These are phyloP conservation scores for Ogataea wickerhamii DNA, from an alignment of 805 yeast species.

Conservation along the genomic window DNA sequence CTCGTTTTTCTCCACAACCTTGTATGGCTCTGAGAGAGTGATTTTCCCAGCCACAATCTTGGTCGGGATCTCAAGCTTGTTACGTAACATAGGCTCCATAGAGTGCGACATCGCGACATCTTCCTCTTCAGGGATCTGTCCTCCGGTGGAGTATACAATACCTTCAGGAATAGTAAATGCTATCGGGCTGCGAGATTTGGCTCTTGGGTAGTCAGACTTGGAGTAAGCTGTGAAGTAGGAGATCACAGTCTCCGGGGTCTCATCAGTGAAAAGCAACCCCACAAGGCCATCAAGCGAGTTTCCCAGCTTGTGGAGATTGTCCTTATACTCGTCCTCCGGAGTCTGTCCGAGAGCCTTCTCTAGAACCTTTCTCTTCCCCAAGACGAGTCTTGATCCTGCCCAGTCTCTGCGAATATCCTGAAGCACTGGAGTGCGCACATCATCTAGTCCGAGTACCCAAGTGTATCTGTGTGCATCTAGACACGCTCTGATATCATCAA, in stretches of 20 bases:
- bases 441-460: constrained; percentile 85
- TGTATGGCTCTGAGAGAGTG: constrained; percentile 66
- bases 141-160: constrained; percentile 90
- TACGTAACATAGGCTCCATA: constrained; percentile 88
- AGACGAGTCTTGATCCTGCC: constrained; percentile 81
- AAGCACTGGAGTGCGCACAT: constrained; percentile 92
- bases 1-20: constrained; percentile 78
- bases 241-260: constrained; percentile 80
- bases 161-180: constrained; percentile 88
- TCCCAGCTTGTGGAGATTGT: constrained; percentile 69
- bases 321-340: constrained; percentile 86
- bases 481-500: constrained; percentile 82
- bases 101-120: constrained; percentile 97
- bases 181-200: constrained; percentile 80
- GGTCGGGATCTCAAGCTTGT: constrained; percentile 86
- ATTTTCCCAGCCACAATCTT: constrained; percentile 87
- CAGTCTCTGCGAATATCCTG: constrained; percentile 92
- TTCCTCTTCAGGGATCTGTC: constrained; percentile 82
- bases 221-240: constrained; percentile 80
- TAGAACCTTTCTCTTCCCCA: constrained; percentile 91
- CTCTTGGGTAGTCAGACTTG: constrained; percentile 83
- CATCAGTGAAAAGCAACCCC: constrained; percentile 88
- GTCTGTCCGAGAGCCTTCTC: constrained; percentile 89
- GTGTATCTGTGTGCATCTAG: constrained; percentile 73
- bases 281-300: constrained; percentile 69